Conservation (phyloP, 805 yeast genomes). For the Barnettozyma wickerhamii region DNA sequence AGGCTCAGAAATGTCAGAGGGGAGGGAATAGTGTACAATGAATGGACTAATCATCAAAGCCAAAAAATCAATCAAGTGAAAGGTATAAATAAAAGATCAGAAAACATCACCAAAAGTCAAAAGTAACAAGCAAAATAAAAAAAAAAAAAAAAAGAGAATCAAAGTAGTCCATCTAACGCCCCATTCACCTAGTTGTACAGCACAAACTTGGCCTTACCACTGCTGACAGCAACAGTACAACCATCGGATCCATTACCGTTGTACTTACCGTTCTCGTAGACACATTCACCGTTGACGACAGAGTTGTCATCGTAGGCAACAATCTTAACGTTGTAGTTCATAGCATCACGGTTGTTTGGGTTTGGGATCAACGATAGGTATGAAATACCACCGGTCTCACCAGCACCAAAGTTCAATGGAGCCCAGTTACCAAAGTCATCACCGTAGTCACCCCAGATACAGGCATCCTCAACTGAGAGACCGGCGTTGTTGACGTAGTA, state of each 20-base stretch:
- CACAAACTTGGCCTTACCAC: slow-evolving; percentile 59
- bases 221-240: slow-evolving; percentile 67
- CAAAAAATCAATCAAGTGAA: background rate
- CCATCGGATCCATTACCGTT: slow-evolving; percentile 66
- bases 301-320: slow-evolving; percentile 59
- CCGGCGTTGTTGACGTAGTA: slow-evolving; percentile 98
- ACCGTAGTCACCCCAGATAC: slow-evolving; percentile 85
- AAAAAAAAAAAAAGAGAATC: slow-evolving; percentile 1
- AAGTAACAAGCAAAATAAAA: background rate
- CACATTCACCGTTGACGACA: slow-evolving; percentile 64
- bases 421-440: slow-evolving; percentile 97
- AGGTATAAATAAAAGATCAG: too few relatives aligned
- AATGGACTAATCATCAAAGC: too few relatives aligned
- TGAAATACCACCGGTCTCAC: slow-evolving; percentile 60
- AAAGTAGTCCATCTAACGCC: background rate
- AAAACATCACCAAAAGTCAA: background rate
- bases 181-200: slow-evolving; percentile 33
- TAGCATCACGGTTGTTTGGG: slow-evolving; percentile 74
- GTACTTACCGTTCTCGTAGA: slow-evolving; percentile 74
- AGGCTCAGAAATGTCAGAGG: too few relatives aligned
- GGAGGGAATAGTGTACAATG: too few relatives aligned
- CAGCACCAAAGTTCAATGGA: slow-evolving; percentile 93
- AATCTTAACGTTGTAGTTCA: slow-evolving; percentile 71
- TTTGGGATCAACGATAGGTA: slow-evolving; percentile 92
- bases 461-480: slow-evolving; percentile 82